phyloP scores from a whole-genome alignment of 163 green algal genomes.

The Volvox carteri region DNA sequence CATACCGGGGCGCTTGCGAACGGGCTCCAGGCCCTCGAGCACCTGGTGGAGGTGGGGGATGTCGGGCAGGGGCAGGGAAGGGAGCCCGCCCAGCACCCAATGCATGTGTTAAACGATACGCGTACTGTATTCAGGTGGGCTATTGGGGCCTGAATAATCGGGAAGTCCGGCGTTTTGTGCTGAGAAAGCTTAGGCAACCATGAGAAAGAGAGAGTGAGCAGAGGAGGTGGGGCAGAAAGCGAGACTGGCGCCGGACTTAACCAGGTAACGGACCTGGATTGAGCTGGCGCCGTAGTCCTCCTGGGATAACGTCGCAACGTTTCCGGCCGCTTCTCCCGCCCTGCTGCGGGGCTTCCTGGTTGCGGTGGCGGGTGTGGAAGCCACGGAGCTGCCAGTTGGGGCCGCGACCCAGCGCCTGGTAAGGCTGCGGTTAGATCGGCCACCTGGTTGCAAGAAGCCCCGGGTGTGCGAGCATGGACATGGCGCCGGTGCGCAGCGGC shows the following conservation, averaged over 20 bases:
- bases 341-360: background rate
- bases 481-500: background rate
- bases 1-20: conserved; percentile 98
- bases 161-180: too few species aligned
- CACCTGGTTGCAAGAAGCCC: background rate
- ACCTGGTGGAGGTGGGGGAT: conserved; percentile 73
- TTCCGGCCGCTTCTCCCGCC: background rate
- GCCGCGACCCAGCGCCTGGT: background rate
- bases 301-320: conserved; percentile 27
- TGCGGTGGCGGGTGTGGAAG: background rate
- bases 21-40: conserved; percentile 97
- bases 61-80: too few species aligned
- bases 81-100: too few species aligned
- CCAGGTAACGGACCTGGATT: conserved; percentile 24
- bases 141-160: too few species aligned
- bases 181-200: too few species aligned
- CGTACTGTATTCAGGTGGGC: too few species aligned
- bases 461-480: background rate
- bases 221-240: too few species aligned
- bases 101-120: too few species aligned
- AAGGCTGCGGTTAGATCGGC: background rate
- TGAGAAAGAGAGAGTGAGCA: too few species aligned
- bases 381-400: background rate
- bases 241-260: too few species aligned
- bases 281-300: conserved; percentile 51